phyloP scores from a whole-genome alignment of 768 basidiomycete genomes.

The Leccinellum rugosiceps region DNA sequence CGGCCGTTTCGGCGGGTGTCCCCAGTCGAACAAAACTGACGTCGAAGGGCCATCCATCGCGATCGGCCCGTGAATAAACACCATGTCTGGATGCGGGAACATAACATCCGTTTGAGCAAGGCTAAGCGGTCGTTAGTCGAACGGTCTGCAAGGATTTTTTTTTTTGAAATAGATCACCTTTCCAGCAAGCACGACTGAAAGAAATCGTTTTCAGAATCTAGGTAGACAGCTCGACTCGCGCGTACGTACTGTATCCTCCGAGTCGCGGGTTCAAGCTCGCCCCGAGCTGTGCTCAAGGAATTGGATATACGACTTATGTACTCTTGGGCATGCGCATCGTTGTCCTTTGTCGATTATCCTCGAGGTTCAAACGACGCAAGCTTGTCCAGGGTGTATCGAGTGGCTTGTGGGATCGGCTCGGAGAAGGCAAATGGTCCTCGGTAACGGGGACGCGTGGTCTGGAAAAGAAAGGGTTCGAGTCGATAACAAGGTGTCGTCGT shows the following conservation, averaged over 20 bases:
- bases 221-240: background rate
- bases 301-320: slow-evolving; percentile 30
- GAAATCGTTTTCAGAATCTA: background rate
- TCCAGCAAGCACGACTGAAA: slow-evolving; percentile 27
- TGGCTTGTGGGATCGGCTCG: slow-evolving; percentile 6
- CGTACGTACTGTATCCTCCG: slow-evolving; percentile 34
- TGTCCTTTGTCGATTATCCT: slow-evolving; percentile 36
- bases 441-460: background rate
- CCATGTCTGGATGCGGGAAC: slow-evolving; percentile 44
- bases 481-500: too few relatives aligned
- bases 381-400: slow-evolving; percentile 3
- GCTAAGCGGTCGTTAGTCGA: slow-evolving; percentile 20
- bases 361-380: slow-evolving; percentile 1
- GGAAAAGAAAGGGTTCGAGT: background rate
- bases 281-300: slow-evolving; percentile 18
- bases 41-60: slow-evolving; percentile 44
- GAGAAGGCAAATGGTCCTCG: slow-evolving; percentile 1
- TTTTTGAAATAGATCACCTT: slow-evolving; percentile 14
- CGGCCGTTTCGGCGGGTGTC: slow-evolving; percentile 20
- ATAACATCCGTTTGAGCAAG: slow-evolving; percentile 35
- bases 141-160: background rate
- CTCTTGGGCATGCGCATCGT: slow-evolving; percentile 19
- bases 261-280: slow-evolving; percentile 30
- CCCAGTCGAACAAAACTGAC: slow-evolving; percentile 56
- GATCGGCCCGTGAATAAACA: slow-evolving; percentile 55